A percentile compares a stretch with the other conserved stretches of the same genome.
These are phyloP conservation scores for Coemansia sp. DNA, from an alignment of 371 early-diverging fungal species.

Conservation along the genomic window DNA sequence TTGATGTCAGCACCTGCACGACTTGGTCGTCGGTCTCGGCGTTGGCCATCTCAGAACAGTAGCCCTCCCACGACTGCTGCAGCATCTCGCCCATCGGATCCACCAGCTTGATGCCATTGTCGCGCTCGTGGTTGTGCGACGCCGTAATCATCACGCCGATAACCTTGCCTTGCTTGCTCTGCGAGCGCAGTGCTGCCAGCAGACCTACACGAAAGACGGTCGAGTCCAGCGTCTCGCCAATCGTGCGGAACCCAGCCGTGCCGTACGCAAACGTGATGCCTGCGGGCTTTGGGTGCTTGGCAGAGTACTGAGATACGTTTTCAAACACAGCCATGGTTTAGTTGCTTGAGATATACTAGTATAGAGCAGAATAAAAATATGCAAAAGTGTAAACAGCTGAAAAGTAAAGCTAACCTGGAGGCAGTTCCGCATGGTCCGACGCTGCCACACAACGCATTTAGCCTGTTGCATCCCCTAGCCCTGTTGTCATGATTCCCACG, in stretches of 20 bases:
- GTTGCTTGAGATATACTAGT: not conserved
- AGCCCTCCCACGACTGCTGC: conserved; percentile 92
- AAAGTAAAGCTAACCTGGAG: not conserved
- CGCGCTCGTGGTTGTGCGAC: conserved; percentile 95
- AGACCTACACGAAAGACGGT: conserved; percentile 93
- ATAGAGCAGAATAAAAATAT: not conserved
- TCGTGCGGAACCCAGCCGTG: conserved; percentile 92
- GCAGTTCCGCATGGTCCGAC: conserved; percentile 2
- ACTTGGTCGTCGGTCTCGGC: conserved; percentile 72
- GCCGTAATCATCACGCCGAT: conserved; percentile 99
- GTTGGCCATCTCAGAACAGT: conserved; percentile 92
- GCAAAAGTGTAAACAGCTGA: not conserved
- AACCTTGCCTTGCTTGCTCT: conserved; percentile 76
- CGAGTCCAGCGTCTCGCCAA: conserved; percentile 78
- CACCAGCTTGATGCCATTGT: conserved; percentile 99
- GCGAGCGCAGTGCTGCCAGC: conserved; percentile 88
- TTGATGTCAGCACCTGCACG: conserved; percentile 60
- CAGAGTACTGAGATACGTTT: conserved; percentile 51
- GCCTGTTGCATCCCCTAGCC: not conserved
- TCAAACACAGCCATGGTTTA: conserved; percentile 22
- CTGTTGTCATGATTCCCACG: not conserved
- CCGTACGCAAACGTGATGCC: conserved; percentile 77
- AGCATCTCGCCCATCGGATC: conserved; percentile 99
- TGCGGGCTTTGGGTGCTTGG: conserved; percentile 62
- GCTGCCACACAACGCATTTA: not conserved